Conservation (phyloP, 148 eudicot genomes). For the Fagopyrum homotropicum region DNA sequence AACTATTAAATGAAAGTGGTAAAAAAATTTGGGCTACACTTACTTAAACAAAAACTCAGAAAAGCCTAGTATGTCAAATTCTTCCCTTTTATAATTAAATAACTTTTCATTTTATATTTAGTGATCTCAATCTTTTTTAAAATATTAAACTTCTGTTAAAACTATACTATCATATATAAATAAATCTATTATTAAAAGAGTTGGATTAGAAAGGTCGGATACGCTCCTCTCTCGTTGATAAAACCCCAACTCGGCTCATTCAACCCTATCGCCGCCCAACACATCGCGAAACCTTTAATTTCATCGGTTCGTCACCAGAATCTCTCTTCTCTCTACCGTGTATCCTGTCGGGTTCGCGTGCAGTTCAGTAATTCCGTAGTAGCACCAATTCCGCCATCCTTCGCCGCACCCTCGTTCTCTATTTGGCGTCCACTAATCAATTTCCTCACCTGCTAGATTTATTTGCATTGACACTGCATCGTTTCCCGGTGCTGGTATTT, state of each 20-base stretch:
- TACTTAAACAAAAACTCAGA: too few species aligned
- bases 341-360: background rate
- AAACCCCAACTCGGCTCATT: background rate
- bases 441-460: background rate
- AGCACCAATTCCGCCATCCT: background rate
- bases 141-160: too few species aligned
- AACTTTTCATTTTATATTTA: too few species aligned
- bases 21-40: too few species aligned
- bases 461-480: background rate
- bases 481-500: background rate
- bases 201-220: background rate
- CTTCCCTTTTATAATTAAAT: too few species aligned
- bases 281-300: background rate
- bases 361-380: background rate
- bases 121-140: too few species aligned
- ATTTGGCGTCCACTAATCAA: background rate
- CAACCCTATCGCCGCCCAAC: constrained; percentile 9
- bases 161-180: too few species aligned
- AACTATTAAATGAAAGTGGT: too few species aligned
- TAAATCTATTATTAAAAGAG: too few species aligned
- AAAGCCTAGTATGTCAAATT: too few species aligned
- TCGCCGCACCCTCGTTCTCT: background rate
- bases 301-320: background rate
- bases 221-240: background rate
- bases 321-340: background rate